Evolutionary conservation across 192 early-diverging fungal genomes (phyloP).

Genomic region (Coemansia sp.): DNA sequence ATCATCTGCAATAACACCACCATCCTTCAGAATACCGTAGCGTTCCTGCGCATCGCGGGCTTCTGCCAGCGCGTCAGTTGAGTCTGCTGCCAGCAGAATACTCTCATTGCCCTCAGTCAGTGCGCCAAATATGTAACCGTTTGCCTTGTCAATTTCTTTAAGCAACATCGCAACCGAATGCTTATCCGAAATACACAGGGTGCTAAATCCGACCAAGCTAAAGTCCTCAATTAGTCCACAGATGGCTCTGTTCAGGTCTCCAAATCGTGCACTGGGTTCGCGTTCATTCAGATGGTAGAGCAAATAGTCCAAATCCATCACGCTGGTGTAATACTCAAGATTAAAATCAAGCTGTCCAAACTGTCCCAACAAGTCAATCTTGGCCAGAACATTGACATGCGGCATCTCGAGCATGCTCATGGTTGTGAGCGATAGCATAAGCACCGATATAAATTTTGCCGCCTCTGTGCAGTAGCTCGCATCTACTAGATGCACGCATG

Average conservation of each 20-base stretch:
- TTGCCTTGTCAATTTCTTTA: conserved; percentile 83
- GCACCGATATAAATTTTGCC: conserved; percentile 86
- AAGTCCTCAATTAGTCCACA: conserved; percentile 92
- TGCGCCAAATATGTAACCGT: conserved; percentile 87
- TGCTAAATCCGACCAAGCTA: conserved; percentile 87
- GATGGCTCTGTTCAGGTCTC: conserved; percentile 75
- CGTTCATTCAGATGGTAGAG: conserved; percentile 74
- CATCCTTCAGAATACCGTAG: conserved; percentile 17
- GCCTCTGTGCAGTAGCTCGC: conserved; percentile 92
- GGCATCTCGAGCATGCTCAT: conserved; percentile 94
- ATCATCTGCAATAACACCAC: neutral
- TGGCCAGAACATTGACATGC: conserved; percentile 95
- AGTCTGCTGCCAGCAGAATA: conserved; percentile 59
- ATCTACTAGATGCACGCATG: conserved; percentile 84
- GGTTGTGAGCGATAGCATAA: conserved; percentile 84
- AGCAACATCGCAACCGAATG: conserved; percentile 75
- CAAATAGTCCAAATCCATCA: conserved; percentile 84
- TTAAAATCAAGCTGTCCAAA: conserved; percentile 76
- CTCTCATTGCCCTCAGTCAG: conserved; percentile 73
- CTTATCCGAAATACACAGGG: conserved; percentile 81
- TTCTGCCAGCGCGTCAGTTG: conserved; percentile 40
- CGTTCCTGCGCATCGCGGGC: conserved; percentile 44
- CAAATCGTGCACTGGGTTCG: conserved; percentile 55
- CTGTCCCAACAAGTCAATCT: conserved; percentile 84
- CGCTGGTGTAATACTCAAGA: conserved; percentile 94